A percentile compares a stretch with the other conserved stretches of the same genome.
Evolutionary conservation across 352 stramenopile genomes (phyloP).

Genomic region (Blastocystis sp.): DNA sequence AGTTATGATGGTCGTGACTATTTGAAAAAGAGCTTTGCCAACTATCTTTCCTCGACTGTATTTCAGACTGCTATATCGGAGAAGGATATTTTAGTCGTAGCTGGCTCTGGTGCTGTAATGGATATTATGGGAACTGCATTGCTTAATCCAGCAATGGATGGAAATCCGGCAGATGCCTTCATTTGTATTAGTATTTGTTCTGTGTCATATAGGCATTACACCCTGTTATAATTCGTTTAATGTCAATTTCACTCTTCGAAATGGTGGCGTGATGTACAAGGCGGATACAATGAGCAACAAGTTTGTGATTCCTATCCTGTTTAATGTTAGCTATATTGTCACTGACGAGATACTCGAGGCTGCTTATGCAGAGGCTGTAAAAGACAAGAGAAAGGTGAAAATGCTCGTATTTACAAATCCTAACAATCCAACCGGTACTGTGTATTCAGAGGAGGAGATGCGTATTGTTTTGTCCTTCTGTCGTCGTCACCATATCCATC

Average conservation of each 20-base stretch:
- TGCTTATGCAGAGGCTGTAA: neutral
- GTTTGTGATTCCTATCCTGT: neutral
- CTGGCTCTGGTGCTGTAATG: slow-evolving; percentile 42
- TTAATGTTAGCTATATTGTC: neutral
- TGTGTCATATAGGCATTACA: slow-evolving; percentile 12
- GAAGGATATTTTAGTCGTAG: neutral
- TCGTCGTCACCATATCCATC: slow-evolving; percentile 30
- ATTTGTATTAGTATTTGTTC: slow-evolving; percentile 15
- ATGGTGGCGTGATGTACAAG: neutral
- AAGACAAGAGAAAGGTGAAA: slow-evolving; percentile 10
- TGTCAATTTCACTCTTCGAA: slow-evolving; percentile 48
- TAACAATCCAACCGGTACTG: slow-evolving; percentile 55
- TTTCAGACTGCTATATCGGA: neutral
- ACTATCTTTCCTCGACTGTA: neutral
- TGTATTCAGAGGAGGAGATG: slow-evolving; percentile 53
- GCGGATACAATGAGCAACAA: slow-evolving; percentile 46
- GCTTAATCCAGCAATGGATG: slow-evolving; percentile 11
- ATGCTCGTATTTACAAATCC: slow-evolving; percentile 59
- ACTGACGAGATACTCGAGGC: slow-evolving; percentile 37
- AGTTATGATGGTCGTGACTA: slow-evolving; percentile 30
- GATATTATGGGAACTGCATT: slow-evolving; percentile 50
- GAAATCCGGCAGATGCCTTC: neutral
- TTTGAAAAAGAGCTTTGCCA: slow-evolving; percentile 26
- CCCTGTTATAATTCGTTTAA: slow-evolving; percentile 61
- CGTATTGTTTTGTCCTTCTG: slow-evolving; percentile 41